These are phyloP conservation scores for Neurospora intermedia DNA, from an alignment of 495 filamentous ascomycete species.

Conservation along the genomic window DNA sequence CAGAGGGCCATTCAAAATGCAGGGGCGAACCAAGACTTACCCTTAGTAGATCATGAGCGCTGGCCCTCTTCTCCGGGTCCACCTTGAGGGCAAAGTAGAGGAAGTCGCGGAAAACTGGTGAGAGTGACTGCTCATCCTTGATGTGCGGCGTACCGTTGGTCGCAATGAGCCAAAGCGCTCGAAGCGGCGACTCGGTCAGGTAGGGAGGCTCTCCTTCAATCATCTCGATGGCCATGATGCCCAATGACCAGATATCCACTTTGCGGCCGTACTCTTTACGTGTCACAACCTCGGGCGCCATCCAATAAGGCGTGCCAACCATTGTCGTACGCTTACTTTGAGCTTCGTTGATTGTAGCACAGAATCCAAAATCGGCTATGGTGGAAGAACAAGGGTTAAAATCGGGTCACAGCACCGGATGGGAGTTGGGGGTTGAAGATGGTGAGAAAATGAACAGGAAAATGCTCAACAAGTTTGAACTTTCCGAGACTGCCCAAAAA, in stretches of 20 bases:
- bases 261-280: constrained; percentile 97
- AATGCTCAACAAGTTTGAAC: background rate
- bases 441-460: background rate
- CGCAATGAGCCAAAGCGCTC: constrained; percentile 90
- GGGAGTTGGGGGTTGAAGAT: background rate
- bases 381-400: constrained; percentile 21
- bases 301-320: constrained; percentile 99
- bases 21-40: constrained; percentile 38
- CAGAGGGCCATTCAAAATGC: background rate
- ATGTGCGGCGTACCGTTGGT: constrained; percentile 93
- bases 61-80: constrained; percentile 90
- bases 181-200: constrained; percentile 85
- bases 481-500: constrained; percentile 1
- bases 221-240: constrained; percentile 99
- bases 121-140: constrained; percentile 81
- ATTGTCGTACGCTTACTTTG: constrained; percentile 97
- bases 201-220: constrained; percentile 98
- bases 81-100: constrained; percentile 85
- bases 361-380: constrained; percentile 95
- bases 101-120: constrained; percentile 77
- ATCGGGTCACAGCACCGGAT: background rate
- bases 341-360: constrained; percentile 94
- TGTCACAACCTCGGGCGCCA: constrained; percentile 97
- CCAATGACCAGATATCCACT: constrained; percentile 96
- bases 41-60: constrained; percentile 81